phyloP scores from a whole-genome alignment of 352 stramenopile genomes.

The Plasmopara viticola region DNA sequence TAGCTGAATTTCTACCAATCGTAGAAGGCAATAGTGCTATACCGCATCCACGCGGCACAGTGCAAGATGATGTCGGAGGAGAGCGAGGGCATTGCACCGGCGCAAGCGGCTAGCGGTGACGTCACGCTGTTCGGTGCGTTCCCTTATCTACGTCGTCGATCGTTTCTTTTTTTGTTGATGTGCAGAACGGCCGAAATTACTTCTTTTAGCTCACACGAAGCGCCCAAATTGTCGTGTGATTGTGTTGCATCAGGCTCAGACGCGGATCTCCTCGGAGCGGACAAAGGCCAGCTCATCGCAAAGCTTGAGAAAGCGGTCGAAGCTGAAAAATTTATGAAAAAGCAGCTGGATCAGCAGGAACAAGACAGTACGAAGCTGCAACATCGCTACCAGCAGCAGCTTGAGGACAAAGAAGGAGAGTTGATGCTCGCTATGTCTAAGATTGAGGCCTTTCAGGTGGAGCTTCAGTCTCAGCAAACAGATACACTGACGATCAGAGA shows the following conservation, averaged over 20 bases:
- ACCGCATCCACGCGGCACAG: conserved; percentile 19
- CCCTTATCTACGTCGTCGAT: neutral
- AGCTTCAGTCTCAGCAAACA: conserved; percentile 29
- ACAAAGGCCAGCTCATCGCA: conserved; percentile 70
- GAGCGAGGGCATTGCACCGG: conserved; percentile 11
- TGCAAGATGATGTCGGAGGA: conserved; percentile 25
- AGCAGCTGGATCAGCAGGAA: conserved; percentile 59
- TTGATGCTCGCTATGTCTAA: conserved; percentile 39
- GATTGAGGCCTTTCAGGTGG: conserved; percentile 48
- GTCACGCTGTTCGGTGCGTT: conserved; percentile 16
- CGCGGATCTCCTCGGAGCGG: conserved; percentile 42
- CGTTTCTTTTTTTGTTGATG: conserved; percentile 15
- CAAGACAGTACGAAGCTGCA: conserved; percentile 36
- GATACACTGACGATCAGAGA: conserved; percentile 26
- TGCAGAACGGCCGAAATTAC: conserved; percentile 2
- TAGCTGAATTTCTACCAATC: conserved; percentile 17
- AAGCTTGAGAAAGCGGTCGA: conserved; percentile 71
- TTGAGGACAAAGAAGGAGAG: conserved; percentile 46
- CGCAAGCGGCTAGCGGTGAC: conserved; percentile 2
- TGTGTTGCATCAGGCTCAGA: conserved; percentile 9
- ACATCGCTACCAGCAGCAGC: conserved; percentile 22
- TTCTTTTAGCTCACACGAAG: conserved; percentile 11
- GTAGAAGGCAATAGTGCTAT: neutral
- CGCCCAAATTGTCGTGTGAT: conserved; percentile 14
- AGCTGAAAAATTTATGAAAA: conserved; percentile 63